Evolutionary conservation across 148 eudicot genomes (phyloP).

Genomic region (Cornus florida): DNA sequence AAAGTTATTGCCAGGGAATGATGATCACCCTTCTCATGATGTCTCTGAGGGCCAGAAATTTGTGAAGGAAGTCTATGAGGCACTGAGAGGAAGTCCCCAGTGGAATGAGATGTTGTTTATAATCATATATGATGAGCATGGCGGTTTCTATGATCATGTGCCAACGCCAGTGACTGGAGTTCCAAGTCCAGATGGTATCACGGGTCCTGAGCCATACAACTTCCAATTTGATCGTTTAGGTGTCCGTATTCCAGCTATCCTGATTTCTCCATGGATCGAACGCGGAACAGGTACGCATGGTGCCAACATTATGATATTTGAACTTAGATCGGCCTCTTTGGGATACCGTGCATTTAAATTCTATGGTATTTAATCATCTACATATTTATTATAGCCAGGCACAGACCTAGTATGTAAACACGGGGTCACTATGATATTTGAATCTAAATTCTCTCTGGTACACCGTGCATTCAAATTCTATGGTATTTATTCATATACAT

Average conservation of each 20-base stretch:
- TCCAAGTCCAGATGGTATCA: constrained; percentile 52
- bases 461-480: no score
- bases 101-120: constrained; percentile 63
- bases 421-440: no score
- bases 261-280: constrained; percentile 81
- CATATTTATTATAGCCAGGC: no score
- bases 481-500: no score
- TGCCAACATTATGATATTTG: no score
- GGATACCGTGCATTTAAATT: no score
- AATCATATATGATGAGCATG: constrained; percentile 60
- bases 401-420: no score
- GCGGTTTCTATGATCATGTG: constrained; percentile 69
- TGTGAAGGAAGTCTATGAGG: constrained; percentile 60
- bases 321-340: no score
- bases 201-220: constrained; percentile 52
- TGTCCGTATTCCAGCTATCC: constrained; percentile 64
- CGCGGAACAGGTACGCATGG: constrained; percentile 52
- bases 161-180: constrained; percentile 54
- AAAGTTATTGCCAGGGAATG: constrained; percentile 64
- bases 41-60: constrained; percentile 52
- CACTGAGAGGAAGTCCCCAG: constrained; percentile 63
- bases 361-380: no score
- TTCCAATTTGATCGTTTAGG: constrained; percentile 70
- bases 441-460: no score
- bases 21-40: constrained; percentile 83